Evolutionary conservation across 1,139 yeast species (phyloP).

Genomic region (Zygosaccharomyces sapae): DNA sequence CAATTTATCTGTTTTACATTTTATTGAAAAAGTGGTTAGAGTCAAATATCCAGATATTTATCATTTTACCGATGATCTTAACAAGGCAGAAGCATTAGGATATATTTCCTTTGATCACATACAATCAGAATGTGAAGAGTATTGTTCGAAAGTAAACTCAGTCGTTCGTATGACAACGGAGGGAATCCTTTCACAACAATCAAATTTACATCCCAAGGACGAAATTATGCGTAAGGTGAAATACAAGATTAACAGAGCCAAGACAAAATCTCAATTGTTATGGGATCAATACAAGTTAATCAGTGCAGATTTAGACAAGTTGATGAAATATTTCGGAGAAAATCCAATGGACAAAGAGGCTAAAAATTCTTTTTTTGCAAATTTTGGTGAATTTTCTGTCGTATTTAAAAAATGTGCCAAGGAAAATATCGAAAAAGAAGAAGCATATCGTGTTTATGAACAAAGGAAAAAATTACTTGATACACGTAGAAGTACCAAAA

Average conservation of each 20-base stretch:
- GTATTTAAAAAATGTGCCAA: conserved; percentile 74
- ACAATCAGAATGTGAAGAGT: conserved; percentile 65
- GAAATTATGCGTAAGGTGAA: conserved; percentile 52
- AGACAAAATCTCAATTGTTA: conserved; percentile 53
- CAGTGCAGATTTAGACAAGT: conserved; percentile 48
- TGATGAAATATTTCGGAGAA: conserved; percentile 84
- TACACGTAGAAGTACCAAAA: conserved; percentile 31
- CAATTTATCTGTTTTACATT: conserved; percentile 77
- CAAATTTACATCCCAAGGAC: conserved; percentile 74
- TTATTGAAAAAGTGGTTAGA: conserved; percentile 76
- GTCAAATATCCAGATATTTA: conserved; percentile 74
- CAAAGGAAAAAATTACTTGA: conserved; percentile 61
- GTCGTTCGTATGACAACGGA: conserved; percentile 54
- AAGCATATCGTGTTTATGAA: conserved; percentile 71
- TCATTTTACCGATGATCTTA: conserved; percentile 71
- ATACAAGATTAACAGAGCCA: conserved; percentile 55
- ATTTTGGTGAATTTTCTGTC: conserved; percentile 65
- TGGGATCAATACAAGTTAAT: conserved; percentile 55
- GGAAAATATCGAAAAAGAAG: conserved; percentile 77
- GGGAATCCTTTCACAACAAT: conserved; percentile 72
- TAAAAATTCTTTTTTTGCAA: conserved; percentile 63
- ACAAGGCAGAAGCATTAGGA: conserved; percentile 56
- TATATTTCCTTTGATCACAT: conserved; percentile 75
- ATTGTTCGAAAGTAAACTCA: conserved; percentile 49
- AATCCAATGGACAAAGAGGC: conserved; percentile 58